A percentile compares a stretch with the other conserved stretches of the same genome.
These are phyloP conservation scores for Aspergillus ochraceoroseus DNA, from an alignment of 2,329 filamentous ascomycete genomes.

Conservation along the genomic window DNA sequence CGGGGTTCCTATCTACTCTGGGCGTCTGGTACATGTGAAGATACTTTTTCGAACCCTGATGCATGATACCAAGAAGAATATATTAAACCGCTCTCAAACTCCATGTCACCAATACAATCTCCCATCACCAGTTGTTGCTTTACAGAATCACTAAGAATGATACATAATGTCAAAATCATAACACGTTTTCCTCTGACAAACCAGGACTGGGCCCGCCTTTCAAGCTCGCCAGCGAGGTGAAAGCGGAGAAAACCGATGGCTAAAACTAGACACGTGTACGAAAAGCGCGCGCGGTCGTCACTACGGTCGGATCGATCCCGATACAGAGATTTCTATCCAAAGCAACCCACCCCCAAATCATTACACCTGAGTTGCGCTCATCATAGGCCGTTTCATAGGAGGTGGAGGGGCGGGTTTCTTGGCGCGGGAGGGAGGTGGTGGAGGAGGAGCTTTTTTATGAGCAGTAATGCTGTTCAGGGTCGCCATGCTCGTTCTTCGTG, in stretches of 20 bases:
- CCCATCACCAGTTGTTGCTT: too few species aligned
- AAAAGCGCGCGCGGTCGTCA: too few species aligned
- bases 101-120: too few species aligned
- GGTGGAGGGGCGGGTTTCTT: conserved; percentile 64
- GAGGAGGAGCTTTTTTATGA: conserved; percentile 56
- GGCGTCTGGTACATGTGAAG: too few species aligned
- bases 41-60: too few species aligned
- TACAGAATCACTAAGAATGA: conserved; percentile 11
- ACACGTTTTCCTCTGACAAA: not conserved
- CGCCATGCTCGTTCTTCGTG: conserved; percentile 50
- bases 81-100: too few species aligned
- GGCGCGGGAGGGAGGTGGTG: conserved; percentile 56
- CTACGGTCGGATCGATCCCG: too few species aligned
- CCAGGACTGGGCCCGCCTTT: not conserved
- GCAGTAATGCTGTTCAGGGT: conserved; percentile 31
- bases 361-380: conserved; percentile 28
- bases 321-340: too few species aligned
- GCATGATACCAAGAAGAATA: too few species aligned
- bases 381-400: conserved; percentile 55
- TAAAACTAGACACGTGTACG: not conserved
- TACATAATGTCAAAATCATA: conserved; percentile 7
- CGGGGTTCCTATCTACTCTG: too few species aligned
- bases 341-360: not conserved
- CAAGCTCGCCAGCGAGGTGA: conserved; percentile 8
- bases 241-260: conserved; percentile 7